Conservation (phyloP, 169 alveolate genomes). For the Plasmodium blacklocki region DNA sequence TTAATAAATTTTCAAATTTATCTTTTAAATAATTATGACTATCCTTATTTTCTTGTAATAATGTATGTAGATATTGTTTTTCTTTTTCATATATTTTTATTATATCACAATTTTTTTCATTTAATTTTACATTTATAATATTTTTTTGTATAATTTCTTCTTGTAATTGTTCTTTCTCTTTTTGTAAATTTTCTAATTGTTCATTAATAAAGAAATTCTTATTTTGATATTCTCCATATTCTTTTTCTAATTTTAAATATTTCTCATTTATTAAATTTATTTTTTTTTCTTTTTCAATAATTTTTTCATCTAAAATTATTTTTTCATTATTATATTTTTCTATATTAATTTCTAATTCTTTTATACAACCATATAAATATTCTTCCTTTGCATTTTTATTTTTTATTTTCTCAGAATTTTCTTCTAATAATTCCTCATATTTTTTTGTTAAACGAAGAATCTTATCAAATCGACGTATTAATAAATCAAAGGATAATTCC, state of each 20-base stretch:
- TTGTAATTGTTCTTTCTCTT: slow-evolving; percentile 23
- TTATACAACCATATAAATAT: not conserved
- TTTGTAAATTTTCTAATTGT: slow-evolving; percentile 25
- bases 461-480: slow-evolving; percentile 17
- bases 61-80: slow-evolving; percentile 26
- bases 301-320: slow-evolving; percentile 9
- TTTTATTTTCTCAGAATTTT: slow-evolving; percentile 4
- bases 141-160: slow-evolving; percentile 24
- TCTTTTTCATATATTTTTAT: slow-evolving; percentile 46
- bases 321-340: slow-evolving; percentile 15
- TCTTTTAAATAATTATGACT: slow-evolving; percentile 32
- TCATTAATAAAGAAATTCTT: slow-evolving; percentile 8
- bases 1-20: slow-evolving; percentile 12
- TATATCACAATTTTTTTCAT: slow-evolving; percentile 36
- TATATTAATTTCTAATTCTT: slow-evolving; percentile 11
- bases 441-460: slow-evolving; percentile 23
- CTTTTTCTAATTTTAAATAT: slow-evolving; percentile 15
- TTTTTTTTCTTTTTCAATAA: slow-evolving; percentile 19
- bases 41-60: slow-evolving; percentile 55
- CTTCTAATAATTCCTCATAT: slow-evolving; percentile 5
- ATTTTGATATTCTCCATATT: slow-evolving; percentile 16
- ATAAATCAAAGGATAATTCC: slow-evolving; percentile 34
- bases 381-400: slow-evolving; percentile 11
- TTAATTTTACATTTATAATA: slow-evolving; percentile 1
- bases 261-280: slow-evolving; percentile 9